Evolutionary conservation across 352 stramenopile genomes (phyloP).

Genomic region (Phytophthora fragariae): DNA sequence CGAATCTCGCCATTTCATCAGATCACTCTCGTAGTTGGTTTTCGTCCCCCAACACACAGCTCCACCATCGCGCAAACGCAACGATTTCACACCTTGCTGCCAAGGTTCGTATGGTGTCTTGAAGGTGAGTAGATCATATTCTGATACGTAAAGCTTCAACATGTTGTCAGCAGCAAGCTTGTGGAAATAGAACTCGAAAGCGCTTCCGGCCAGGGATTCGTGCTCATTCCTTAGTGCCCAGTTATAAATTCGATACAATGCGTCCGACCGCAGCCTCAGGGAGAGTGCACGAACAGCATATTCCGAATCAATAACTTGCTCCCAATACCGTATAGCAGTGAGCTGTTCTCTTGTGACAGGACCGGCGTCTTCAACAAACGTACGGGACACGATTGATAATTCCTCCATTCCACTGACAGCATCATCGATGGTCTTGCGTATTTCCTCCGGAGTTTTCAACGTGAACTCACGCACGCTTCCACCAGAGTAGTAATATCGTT

Average conservation of each 20-base stretch:
- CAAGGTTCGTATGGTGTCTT: background rate
- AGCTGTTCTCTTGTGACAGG: background rate
- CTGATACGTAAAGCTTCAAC: background rate
- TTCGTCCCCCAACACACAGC: background rate
- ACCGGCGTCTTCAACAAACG: background rate
- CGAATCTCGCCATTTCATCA: background rate
- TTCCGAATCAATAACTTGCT: background rate
- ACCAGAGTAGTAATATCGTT: background rate
- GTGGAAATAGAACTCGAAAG: background rate
- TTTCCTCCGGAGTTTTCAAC: background rate
- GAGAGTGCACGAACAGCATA: background rate
- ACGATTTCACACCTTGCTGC: background rate
- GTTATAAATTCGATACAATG: background rate
- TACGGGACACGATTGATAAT: background rate
- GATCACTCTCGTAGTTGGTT: background rate
- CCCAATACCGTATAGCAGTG: background rate
- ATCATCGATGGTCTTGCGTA: background rate
- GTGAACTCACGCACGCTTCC: background rate
- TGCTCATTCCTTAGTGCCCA: background rate
- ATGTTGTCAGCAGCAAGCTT: background rate
- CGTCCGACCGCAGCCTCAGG: background rate
- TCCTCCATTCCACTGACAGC: background rate
- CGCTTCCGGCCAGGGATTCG: background rate
- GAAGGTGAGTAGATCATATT: background rate
- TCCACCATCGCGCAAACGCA: background rate